Evolutionary conservation across 805 yeast genomes (phyloP), one percentile per base, ranked within the genome.

Genomic region (Candida parachauliodes): DNA sequence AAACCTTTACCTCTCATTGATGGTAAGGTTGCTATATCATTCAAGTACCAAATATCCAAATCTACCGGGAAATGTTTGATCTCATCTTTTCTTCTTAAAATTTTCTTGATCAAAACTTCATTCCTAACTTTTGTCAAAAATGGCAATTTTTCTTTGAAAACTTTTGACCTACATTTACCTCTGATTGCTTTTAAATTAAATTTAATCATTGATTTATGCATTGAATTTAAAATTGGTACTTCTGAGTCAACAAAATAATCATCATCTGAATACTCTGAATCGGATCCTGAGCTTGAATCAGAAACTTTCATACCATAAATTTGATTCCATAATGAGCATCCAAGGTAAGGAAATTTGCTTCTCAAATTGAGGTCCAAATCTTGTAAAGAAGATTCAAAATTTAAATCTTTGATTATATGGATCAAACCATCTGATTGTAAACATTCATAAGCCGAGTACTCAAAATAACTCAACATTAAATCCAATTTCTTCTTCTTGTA

Each of bases 1-100:
- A 75, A 64, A 16, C 82, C 81, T 49, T 73, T 74, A 37, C 83
- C 83, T 50, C 79, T 62, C 59, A 78, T 78, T 28, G 67, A 54
- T 6, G 81, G 79, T 30, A 74, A 60, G 17, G 79, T 76, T 28
- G 82, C 82, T 37, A 78, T 63, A 51, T 78, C 82, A 32, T 73
- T 66, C 44, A 78, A 61, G 51, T 78, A 78, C 82, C 83, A 78
- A 34, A 42, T 42, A 24, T 39, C 25, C 36, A 76, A 56, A 31
- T 39, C 38, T n/a, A 19, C 21, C 29, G 61, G 52, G 31, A 56
- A 55, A 35, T 56, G 58, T 34, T 65, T 60, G 21, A 42, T 39
- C 19, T 55, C 57, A 33, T 52, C 57, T 35, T 61, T 59, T 20
- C 44, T 37, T 24, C 41, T 44, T 28, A 52, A 45, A 35, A 57